Evolutionary conservation across 768 basidiomycete species (phyloP), one percentile per base, ranked within the genome.

Genomic region (Omphalotus guepiniiformis): DNA sequence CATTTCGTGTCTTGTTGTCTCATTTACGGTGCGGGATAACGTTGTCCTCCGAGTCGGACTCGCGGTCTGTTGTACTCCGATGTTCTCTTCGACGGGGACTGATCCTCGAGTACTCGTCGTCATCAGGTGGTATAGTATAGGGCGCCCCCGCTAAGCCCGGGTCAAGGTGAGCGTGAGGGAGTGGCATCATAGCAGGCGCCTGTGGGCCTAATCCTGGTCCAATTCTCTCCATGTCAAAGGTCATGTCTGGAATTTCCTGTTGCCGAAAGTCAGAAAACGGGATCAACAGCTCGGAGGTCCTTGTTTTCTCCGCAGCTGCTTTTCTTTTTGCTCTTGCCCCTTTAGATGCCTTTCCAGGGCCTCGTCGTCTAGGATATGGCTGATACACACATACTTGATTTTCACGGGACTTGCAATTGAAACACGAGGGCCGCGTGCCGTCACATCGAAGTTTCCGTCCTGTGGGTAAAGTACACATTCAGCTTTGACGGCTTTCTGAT

Each of bases 381-480:
- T 48, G 49, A 42, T 58, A 58, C 19, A 47, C 39, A 29, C 56
- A 53, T 28, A 16, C 15, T 40, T 43, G 52, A 23, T 63, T 41
- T 66, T 67, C 67, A 30, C 84, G 80, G 26, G 71, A 71, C 16
- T 55, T 61, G 63, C 88, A 90, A 58, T 84, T 82, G 6, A 67
- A 70, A 54, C 87, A 90, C 4, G 67, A 62, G 25, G 87, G 88
- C 53, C 68, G 73, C 2, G 63, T 70, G 2, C 85, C 86, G 58
- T 86, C 82, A 65, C 88, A 90, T 21, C 79, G 74, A 48, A 90
- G 76, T 63, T 90, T 90, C 46, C 87, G 79, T 36, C 75, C 87
- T 90, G 55, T 37, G 39, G n/a, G 22, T 6, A 27, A 9, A 12
- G 23, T 9, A 19, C 22, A 40, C 39, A 40, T 40, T 7, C 18